Base-by-base conservation (phyloP, 1,139 yeast genomes). In the Diutina sp. region DNA sequence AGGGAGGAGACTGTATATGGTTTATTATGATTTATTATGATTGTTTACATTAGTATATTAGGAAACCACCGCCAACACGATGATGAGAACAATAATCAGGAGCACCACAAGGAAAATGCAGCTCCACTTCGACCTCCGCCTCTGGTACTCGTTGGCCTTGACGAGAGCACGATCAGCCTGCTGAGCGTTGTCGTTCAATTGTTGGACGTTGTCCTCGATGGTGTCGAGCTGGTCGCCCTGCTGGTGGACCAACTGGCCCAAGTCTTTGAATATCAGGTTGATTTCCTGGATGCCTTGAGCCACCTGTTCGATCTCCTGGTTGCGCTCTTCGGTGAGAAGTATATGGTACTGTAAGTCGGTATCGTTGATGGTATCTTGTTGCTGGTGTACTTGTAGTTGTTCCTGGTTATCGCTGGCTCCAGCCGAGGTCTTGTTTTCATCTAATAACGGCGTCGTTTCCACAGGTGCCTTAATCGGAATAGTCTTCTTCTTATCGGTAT, bases 221-320 rank as follows among this genome's bases (percentile, higher is more conserved):
- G 90, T 81, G 65, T 89, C 96, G 32, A 90, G 77, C 61, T 87
- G 91, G 47, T 81, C 84, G 5, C 96, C 96, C 66, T 90, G 97
- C 65, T 88, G 93, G 57, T 78, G 76, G 1, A 90, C 95, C 62
- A 90, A 70, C 50, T 82, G 79, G 16, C 90, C 90, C 60, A 90
- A 70, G 63, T 90, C 96, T 61, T 84, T 83, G 68, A 90, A 90
- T 1, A 90, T 90, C 7, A 90, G 78, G 66, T 90, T 90, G 55
- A 90, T 90, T 63, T 90, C 97, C 59, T 78, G 78, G 7, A 90
- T 88, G 0, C 96, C 95, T 56, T 83, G 81, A 51, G 87, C 83
- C 7, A 90, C 87, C 60, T 80, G 84, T 46, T 77, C 76, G 35
- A 90, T 87, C 60, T 89, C 95, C 29, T 80, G 71, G 59, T 87